Percentiles rank a stretch among this genome's conserved stretches.
Conservation (phyloP, 1,284 basidiomycete genomes). For the Phylloporus gajari region DNA sequence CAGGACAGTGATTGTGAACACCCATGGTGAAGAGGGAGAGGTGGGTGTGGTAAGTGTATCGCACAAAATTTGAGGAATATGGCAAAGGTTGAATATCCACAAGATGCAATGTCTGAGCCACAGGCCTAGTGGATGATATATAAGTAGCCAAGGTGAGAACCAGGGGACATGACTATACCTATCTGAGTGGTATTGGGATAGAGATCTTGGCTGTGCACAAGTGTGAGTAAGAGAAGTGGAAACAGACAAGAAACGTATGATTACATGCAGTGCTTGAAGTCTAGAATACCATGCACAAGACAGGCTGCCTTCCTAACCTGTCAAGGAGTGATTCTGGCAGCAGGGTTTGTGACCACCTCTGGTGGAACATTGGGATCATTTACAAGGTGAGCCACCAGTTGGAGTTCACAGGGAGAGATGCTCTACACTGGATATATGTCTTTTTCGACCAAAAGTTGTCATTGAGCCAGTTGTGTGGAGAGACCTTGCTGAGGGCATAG, state of each 20-base stretch:
- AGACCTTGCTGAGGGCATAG: conserved; percentile 81
- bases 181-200: conserved; percentile 67
- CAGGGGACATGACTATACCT: conserved; percentile 48
- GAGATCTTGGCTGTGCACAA: conserved; percentile 59
- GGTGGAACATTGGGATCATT: conserved; percentile 68
- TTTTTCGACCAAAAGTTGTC: conserved; percentile 94
- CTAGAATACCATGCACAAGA: conserved; percentile 79
- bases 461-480: conserved; percentile 94
- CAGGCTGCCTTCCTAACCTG: conserved; percentile 90
- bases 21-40: conserved; percentile 55
- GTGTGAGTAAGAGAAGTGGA: conserved; percentile 6
- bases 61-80: conserved; percentile 73
- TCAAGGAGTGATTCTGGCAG: conserved; percentile 75
- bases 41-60: conserved; percentile 68
- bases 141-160: conserved; percentile 3
- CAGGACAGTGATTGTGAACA: conserved; percentile 72
- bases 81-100: conserved; percentile 81
- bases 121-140: conserved; percentile 54
- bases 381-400: conserved; percentile 96
- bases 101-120: conserved; percentile 70
- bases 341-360: conserved; percentile 51
- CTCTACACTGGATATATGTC: conserved; percentile 91
- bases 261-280: conserved; percentile 80
- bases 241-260: conserved; percentile 53
- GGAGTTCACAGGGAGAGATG: conserved; percentile 89